Base-by-base conservation (phyloP, 169 alveolate species). In the Eimeria praecox region DNA sequence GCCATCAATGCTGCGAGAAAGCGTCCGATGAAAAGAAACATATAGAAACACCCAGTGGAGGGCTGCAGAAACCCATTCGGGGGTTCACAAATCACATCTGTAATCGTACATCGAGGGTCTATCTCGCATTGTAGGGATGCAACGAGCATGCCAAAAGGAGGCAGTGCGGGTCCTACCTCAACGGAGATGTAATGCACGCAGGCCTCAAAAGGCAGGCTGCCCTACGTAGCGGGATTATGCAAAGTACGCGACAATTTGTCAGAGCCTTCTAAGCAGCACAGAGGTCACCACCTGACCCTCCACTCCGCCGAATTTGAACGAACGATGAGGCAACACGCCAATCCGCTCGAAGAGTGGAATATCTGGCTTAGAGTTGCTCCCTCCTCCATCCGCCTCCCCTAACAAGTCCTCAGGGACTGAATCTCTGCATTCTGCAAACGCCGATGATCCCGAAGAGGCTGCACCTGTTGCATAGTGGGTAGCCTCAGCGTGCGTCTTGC, bases 241-340 rank as follows among this genome's bases (percentile, higher is more conserved):
- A 24, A 3, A 35, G 18, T 16, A 69, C 14, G 27, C 30, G 5
- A 24, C 24, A 18, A 12, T 33, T 69, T 10, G 52, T 86, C 85
- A 88, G 86, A 62, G 52, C 54, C 94, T 66, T 24, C 94, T 62
- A n/a, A 93, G 86, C 75, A 93, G 42, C 59, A 93, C 85, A 8
- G 96, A 75, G 27, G 96, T 93, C 54, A 93, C 96, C 46, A 93
- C 93, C 44, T 83, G 94, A 35, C 94, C 96, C 35, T 80, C 93
- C 49, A 83, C 96, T 12, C 96, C 96, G 22, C 96, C 96, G 42
- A 93, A 93, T 40, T 80, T 93, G 93, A 93, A 93, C 44, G 94
- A 59, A 24, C 90, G 86, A 78, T 93, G 96, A 1, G 87, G 96
- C 33, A 93, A 66, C n/a, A 62, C 16, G 54, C 90, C 96, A 42